phyloP scores from a whole-genome alignment of 2,329 filamentous ascomycete genomes.

The Davidsoniella neocaledoniae region DNA sequence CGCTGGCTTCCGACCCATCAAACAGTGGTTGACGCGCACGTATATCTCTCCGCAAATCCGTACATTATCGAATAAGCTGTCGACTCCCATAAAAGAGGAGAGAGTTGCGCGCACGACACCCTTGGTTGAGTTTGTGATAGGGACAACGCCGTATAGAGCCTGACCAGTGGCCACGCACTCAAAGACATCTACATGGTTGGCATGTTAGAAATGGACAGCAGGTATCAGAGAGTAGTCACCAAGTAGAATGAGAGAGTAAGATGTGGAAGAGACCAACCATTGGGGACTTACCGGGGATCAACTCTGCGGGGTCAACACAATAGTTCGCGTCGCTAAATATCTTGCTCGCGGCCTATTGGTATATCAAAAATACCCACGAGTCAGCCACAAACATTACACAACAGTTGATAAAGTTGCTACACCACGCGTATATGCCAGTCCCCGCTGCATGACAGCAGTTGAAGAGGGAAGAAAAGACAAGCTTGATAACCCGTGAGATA shows the following conservation, averaged over 20 bases:
- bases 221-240: neutral
- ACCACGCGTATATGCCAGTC: slow-evolving; percentile 4
- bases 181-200: slow-evolving; percentile 49
- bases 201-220: neutral
- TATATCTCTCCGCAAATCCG: slow-evolving; percentile 72
- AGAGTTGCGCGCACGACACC: slow-evolving; percentile 82
- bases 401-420: slow-evolving; percentile 4
- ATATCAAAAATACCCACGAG: neutral
- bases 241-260: too few species aligned
- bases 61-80: slow-evolving; percentile 46
- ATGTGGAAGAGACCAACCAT: neutral
- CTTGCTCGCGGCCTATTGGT: slow-evolving; percentile 26
- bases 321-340: slow-evolving; percentile 32
- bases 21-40: slow-evolving; percentile 72
- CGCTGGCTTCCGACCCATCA: slow-evolving; percentile 40
- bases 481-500: too few species aligned
- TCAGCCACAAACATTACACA: slow-evolving; percentile 10
- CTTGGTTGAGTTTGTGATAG: slow-evolving; percentile 93
- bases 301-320: slow-evolving; percentile 32
- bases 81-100: slow-evolving; percentile 69
- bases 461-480: too few species aligned
- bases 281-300: slow-evolving; percentile 30
- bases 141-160: slow-evolving; percentile 62
- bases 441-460: neutral
- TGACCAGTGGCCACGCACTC: slow-evolving; percentile 51